Evolutionary conservation across 768 basidiomycete species (phyloP).

Genomic region (Auriscalpium microsporum): DNA sequence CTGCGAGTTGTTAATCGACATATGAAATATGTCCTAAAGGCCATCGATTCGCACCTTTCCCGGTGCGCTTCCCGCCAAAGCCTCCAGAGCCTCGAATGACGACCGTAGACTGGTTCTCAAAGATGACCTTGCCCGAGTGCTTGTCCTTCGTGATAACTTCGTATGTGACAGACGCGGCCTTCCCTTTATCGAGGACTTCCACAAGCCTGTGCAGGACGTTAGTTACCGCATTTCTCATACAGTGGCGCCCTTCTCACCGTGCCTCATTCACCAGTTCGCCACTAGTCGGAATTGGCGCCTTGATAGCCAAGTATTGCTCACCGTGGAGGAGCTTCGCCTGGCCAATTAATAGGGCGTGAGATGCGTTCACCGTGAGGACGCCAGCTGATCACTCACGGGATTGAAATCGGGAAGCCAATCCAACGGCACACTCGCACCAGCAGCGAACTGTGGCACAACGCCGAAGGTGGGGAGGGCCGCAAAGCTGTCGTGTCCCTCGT

Average conservation of each 20-base stretch:
- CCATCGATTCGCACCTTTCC: constrained; percentile 48
- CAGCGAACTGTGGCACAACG: constrained; percentile 83
- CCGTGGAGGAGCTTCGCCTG: constrained; percentile 96
- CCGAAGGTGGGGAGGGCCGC: constrained; percentile 87
- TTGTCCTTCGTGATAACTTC: constrained; percentile 78
- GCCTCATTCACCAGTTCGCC: constrained; percentile 71
- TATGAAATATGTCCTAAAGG: neutral
- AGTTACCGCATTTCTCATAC: neutral
- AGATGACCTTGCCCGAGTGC: constrained; percentile 66
- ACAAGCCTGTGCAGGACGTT: constrained; percentile 38
- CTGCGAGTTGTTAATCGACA: constrained; percentile 29
- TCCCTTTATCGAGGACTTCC: constrained; percentile 86
- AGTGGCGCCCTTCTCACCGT: constrained; percentile 35
- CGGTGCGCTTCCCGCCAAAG: constrained; percentile 84
- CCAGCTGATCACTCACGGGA: constrained; percentile 49
- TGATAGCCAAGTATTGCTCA: constrained; percentile 89
- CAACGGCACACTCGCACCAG: constrained; percentile 55
- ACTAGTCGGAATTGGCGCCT: constrained; percentile 76
- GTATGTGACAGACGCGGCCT: constrained; percentile 83
- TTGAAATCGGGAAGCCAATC: constrained; percentile 96
- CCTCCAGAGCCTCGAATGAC: constrained; percentile 94
- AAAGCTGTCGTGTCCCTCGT: constrained; percentile 84
- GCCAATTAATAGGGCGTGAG: neutral
- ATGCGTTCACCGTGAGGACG: neutral
- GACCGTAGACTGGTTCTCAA: constrained; percentile 87